phyloP scores from a whole-genome alignment of 805 yeast genomes.

The Clavispora santaluciae region DNA sequence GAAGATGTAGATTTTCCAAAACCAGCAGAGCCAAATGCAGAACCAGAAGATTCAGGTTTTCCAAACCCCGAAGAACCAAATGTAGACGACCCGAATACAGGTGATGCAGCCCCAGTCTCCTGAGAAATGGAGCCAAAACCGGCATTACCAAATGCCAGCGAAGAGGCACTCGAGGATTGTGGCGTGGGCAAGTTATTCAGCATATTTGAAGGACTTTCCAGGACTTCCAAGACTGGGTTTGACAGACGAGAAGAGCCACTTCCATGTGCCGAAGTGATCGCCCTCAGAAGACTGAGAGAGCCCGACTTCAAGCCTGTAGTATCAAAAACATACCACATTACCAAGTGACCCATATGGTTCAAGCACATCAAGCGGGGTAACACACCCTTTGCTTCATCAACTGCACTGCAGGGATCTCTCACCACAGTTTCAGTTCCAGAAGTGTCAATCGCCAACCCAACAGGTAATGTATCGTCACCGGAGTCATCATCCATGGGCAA shows the following conservation, averaged over 20 bases:
- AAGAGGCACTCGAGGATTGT: neutral
- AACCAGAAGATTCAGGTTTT: neutral
- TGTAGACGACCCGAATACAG: neutral
- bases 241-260: neutral
- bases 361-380: constrained; percentile 64
- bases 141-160: constrained; percentile 7
- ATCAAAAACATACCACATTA: constrained; percentile 64
- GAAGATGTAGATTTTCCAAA: constrained; percentile 1
- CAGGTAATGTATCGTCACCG: constrained; percentile 63
- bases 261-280: neutral
- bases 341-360: constrained; percentile 57
- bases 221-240: neutral
- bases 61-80: constrained; percentile 8
- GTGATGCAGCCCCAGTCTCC: neutral
- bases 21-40: constrained; percentile 7
- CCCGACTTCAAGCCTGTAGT: constrained; percentile 43
- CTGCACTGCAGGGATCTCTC: constrained; percentile 50
- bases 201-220: neutral
- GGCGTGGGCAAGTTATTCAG: neutral
- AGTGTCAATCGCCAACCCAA: constrained; percentile 66
- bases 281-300: constrained; percentile 7
- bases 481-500: constrained; percentile 65
- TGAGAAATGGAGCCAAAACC: constrained; percentile 17
- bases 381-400: constrained; percentile 50
- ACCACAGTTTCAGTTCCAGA: constrained; percentile 37